A percentile compares a stretch with the other conserved stretches of the same genome.
phyloP scores from a whole-genome alignment of 495 filamentous ascomycete genomes.

The Lineolata rhizophorae region DNA sequence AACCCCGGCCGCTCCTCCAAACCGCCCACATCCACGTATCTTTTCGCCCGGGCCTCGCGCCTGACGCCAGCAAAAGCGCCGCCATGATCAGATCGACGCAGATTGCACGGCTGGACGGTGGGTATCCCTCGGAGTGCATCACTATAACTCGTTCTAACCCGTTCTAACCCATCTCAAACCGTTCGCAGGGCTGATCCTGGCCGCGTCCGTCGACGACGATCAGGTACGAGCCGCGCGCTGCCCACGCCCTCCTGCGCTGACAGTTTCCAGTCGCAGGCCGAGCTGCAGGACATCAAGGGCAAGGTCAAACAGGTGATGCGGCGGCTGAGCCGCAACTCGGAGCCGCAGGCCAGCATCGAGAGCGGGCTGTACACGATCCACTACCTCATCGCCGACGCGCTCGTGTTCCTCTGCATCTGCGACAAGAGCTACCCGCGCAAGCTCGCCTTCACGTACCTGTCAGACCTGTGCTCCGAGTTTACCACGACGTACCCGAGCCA shows the following conservation, averaged over 20 bases:
- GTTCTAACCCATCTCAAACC: too few relatives aligned
- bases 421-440: conserved; percentile 91
- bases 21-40: not conserved
- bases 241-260: not conserved
- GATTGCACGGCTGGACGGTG: conserved; percentile 85
- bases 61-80: not conserved
- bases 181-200: conserved; percentile 62
- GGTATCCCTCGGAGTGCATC: conserved; percentile 11
- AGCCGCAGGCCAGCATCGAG: conserved; percentile 83
- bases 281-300: conserved; percentile 69
- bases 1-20: not conserved
- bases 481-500: conserved; percentile 52
- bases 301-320: conserved; percentile 82
- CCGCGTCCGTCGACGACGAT: conserved; percentile 84
- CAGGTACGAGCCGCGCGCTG: conserved; percentile 25
- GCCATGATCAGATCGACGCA: conserved; percentile 86
- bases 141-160: conserved; percentile 2
- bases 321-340: conserved; percentile 64
- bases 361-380: conserved; percentile 68
- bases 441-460: conserved; percentile 95
- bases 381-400: conserved; percentile 61
- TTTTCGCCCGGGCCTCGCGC: not conserved
- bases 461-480: conserved; percentile 77
- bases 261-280: conserved; percentile 36
- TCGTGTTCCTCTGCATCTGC: conserved; percentile 84